A percentile compares a stretch with the other conserved stretches of the same genome.
phyloP scores from a whole-genome alignment of 345 rosid species.

The Syzygium oleosum region DNA sequence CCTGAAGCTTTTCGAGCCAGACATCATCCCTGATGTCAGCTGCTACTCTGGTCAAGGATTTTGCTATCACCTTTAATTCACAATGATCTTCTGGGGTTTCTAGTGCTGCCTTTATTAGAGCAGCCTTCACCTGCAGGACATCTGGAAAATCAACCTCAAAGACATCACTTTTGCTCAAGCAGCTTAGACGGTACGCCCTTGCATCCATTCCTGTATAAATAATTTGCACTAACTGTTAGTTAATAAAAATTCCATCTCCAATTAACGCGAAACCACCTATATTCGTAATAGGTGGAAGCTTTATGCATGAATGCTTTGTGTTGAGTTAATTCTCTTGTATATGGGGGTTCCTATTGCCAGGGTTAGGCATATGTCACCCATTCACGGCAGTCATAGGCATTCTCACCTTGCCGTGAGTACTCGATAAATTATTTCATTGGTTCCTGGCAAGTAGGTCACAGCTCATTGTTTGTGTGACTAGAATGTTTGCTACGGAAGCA shows the following conservation, averaged over 20 bases:
- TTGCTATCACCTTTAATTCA: constrained; percentile 43
- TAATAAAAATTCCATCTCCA: neutral
- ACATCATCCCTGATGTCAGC: constrained; percentile 59
- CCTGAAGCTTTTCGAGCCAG: constrained; percentile 72
- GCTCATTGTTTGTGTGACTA: neutral
- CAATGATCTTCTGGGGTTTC: constrained; percentile 27
- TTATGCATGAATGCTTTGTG: neutral
- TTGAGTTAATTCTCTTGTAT: neutral
- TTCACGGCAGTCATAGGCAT: neutral
- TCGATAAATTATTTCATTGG: neutral
- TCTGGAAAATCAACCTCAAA: constrained; percentile 86
- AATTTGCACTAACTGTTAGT: neutral
- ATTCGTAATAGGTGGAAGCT: neutral
- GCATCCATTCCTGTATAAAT: constrained; percentile 75
- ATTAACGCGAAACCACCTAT: neutral
- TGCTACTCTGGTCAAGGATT: constrained; percentile 72
- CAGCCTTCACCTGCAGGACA: constrained; percentile 55
- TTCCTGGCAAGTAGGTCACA: neutral
- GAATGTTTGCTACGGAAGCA: neutral
- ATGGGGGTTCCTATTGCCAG: neutral
- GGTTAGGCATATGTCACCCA: neutral
- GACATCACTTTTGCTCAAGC: constrained; percentile 59
- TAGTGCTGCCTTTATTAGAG: constrained; percentile 54
- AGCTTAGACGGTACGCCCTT: constrained; percentile 70
- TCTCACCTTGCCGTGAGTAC: neutral